These are phyloP conservation scores for Solanum tacnaense DNA, from an alignment of 257 asterid species.

Conservation along the genomic window DNA sequence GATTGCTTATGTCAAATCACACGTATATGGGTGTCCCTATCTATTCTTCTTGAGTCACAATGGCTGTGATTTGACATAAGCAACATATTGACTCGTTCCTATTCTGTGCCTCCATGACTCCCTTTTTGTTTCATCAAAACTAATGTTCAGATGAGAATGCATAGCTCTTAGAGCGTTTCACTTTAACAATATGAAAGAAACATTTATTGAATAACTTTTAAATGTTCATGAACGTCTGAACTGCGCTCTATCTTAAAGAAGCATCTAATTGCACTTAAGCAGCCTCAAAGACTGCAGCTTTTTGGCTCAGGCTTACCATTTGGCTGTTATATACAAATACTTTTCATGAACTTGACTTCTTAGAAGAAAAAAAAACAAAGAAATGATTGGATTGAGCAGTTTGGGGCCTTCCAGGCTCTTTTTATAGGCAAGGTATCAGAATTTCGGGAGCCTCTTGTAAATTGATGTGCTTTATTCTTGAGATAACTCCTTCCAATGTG, in stretches of 20 bases:
- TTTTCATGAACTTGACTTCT: not conserved
- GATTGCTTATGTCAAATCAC: not conserved
- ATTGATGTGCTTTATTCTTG: not conserved
- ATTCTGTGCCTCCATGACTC: not conserved
- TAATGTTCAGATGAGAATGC: not conserved
- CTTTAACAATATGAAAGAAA: not conserved
- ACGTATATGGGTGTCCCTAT: not conserved
- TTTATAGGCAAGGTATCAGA: not conserved
- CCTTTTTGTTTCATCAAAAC: not conserved
- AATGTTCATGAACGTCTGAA: not conserved
- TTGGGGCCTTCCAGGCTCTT: not conserved
- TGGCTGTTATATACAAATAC: not conserved
- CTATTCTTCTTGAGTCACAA: not conserved
- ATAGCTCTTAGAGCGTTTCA: not conserved
- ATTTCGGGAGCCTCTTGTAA: not conserved
- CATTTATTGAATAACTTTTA: not conserved
- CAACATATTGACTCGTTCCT: not conserved
- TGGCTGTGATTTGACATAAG: no score
- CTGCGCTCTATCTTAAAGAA: not conserved
- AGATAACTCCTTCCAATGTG: not conserved
- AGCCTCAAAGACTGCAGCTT: not conserved
- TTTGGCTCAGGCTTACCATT: not conserved
- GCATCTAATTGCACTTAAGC: not conserved
- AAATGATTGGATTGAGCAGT: not conserved
- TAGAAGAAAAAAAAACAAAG: not conserved